Evolutionary conservation across 805 yeast species (phyloP).

Genomic region (Yarrowia keelungensis): DNA sequence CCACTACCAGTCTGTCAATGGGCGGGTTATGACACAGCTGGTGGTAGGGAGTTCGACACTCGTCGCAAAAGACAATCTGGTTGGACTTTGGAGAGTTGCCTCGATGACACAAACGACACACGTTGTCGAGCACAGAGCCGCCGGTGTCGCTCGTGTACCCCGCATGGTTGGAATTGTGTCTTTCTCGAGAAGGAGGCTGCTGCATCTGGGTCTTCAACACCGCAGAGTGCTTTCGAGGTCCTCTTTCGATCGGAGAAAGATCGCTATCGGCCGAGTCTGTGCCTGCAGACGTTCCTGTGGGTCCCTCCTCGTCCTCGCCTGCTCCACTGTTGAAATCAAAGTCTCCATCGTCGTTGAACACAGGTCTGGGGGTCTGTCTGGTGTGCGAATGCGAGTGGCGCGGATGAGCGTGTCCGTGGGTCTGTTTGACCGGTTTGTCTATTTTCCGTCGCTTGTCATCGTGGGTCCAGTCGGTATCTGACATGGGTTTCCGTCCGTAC

Average conservation of each 20-base stretch:
- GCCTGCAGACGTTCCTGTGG: constrained; percentile 29
- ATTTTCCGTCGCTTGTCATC: constrained; percentile 36
- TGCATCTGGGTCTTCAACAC: constrained; percentile 26
- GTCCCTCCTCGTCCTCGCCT: constrained; percentile 36
- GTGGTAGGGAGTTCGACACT: constrained; percentile 53
- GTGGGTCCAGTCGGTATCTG: constrained; percentile 36
- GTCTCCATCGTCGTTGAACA: constrained; percentile 36
- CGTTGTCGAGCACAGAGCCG: constrained; percentile 41
- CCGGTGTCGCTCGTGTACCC: constrained; percentile 35
- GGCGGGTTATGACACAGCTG: constrained; percentile 54
- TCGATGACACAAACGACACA: constrained; percentile 52
- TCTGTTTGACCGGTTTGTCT: constrained; percentile 28
- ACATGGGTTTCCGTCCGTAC: constrained; percentile 8
- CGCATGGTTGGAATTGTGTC: constrained; percentile 37
- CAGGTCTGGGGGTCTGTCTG: constrained; percentile 30
- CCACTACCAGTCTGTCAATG: constrained; percentile 52
- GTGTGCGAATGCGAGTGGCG: constrained; percentile 34
- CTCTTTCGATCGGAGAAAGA: constrained; percentile 25
- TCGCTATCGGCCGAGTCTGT: constrained; percentile 32
- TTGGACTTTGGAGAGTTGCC: constrained; percentile 50
- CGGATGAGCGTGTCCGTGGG: constrained; percentile 38
- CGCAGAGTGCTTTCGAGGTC: constrained; percentile 15
- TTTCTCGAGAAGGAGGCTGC: constrained; percentile 11
- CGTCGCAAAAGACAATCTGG: constrained; percentile 53
- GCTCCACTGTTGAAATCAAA: constrained; percentile 33